Evolutionary conservation across 768 basidiomycete genomes (phyloP), one percentile per base, ranked within the genome.

Genomic region (button mushroom (Agaricus bisporus)): DNA sequence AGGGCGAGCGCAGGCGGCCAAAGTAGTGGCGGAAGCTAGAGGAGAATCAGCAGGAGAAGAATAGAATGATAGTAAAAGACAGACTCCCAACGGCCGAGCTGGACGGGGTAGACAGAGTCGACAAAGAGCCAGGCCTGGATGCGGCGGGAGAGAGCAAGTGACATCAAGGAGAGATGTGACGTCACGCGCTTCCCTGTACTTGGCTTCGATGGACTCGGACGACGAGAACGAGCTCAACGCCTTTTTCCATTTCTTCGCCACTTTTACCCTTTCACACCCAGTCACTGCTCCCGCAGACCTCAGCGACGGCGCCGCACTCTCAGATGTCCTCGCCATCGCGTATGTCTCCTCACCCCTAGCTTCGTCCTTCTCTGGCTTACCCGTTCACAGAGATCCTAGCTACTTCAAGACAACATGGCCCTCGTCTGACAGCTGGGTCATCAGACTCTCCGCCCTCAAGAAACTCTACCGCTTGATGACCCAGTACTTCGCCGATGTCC

Each of bases 391-490:
- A 59, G 92, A 94, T 71, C 73, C 75, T 45, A 79, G 84, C 29
- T 91, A 91, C 70, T 95, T 95, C 64, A 79, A 81, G 49, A 70
- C 82, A 4, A 70, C 74, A 17, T 79, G 86, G 10, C 71, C 80
- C 5, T 73, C 83, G 0, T 68, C 86, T 10, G 91, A 92, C 62
- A 94, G 91, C 68, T 95, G 92, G 92, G 89, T 93, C 53, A 69
- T 93, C 29, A 83, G 91, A 11, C 91, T 93, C 68, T 85, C 78
- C 67, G 69, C 86, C 8, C 78, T 95, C 56, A 95, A 95, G 63
- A 81, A 87, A 20, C 76, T 94, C 48, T 94, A 91, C 68, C 79
- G 92, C 42, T 80, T 93, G 37, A 86, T 94, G 74, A 91, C 88
- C 1, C 89, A 91, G 63, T 95, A 93, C 67, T 88, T 88, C 61